Evolutionary conservation across 73 alveolate genomes (phyloP), one percentile per base, ranked within the genome.

Genomic region (Breviolum minutum): DNA sequence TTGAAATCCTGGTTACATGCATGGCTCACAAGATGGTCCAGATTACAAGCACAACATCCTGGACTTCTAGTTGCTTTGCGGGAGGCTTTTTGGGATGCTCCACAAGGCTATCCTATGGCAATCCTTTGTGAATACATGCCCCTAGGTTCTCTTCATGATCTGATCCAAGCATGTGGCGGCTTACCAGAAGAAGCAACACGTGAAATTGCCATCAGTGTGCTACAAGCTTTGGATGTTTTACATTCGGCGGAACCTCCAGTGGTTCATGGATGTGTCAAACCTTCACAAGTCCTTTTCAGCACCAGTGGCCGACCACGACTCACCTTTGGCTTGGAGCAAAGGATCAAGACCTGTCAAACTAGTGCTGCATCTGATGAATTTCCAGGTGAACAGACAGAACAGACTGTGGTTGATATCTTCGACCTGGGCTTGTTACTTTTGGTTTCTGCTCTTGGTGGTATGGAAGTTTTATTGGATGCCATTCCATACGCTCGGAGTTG

Each of bases 401-500:
- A 87, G 24, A 66, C 81, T 27, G 81, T 66, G 79, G 95, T 87
- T 40, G 97, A 91, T 63, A 91, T 91, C 61, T 91, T 91, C 16
- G 97, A 91, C 97, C 88, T 91, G 16, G 97, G 97, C 22, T 66
- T 91, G 32, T 30, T 91, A 26, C 79, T 91, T 13, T 83, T 91
- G 97, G 97, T 91, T n/a, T 91, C 97, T 54, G 97, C 97, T 13
- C 97, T 91, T 26, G 97, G 97, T 24, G 97, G 97, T 11, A 73
- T 91, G 90, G 97, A 91, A 8, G 86, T 91, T 19, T 63, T 91
- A 12, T 54, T 91, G 63, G 97, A 74, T 5, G 97, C 97, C 90
- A 91, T 91, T 79, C 97, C 97, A 26, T 91, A 91, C 29, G 97
- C 97, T 19, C 88, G 97, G 14, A 62, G 81, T 20, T 87, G 94